phyloP scores from a whole-genome alignment of 2,329 filamentous ascomycete species.

The Fusarium sp. region DNA sequence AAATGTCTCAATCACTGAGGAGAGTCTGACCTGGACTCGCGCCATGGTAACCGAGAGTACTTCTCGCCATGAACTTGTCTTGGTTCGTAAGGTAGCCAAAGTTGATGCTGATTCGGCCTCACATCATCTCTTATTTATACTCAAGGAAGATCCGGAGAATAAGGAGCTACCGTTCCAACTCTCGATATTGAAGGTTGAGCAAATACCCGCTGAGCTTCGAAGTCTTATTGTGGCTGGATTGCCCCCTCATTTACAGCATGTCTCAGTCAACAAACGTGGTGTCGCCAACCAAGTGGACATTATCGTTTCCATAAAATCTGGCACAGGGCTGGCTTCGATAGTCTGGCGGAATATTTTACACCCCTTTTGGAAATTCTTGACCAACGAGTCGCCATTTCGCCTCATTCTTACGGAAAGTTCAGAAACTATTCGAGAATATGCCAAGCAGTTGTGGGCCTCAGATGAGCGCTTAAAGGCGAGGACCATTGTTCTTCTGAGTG shows the following conservation, averaged over 20 bases:
- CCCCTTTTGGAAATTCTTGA: slow-evolving; percentile 66
- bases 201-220: slow-evolving; percentile 55
- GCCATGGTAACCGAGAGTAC: slow-evolving; percentile 27
- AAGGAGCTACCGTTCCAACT: slow-evolving; percentile 48
- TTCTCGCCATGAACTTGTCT: slow-evolving; percentile 49
- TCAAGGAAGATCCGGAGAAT: slow-evolving; percentile 54
- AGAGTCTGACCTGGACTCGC: slow-evolving; percentile 49
- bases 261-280: slow-evolving; percentile 34
- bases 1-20: slow-evolving; percentile 43
- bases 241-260: slow-evolving; percentile 55
- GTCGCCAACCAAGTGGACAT: slow-evolving; percentile 65
- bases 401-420: slow-evolving; percentile 74
- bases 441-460: slow-evolving; percentile 56
- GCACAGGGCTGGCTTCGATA: slow-evolving; percentile 66
- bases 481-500: slow-evolving; percentile 83
- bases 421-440: slow-evolving; percentile 74
- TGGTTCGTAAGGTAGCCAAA: slow-evolving; percentile 39
- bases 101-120: slow-evolving; percentile 6
- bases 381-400: slow-evolving; percentile 12
- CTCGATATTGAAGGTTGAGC: slow-evolving; percentile 47
- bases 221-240: slow-evolving; percentile 54
- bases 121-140: slow-evolving; percentile 55
- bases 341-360: slow-evolving; percentile 70
- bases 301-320: slow-evolving; percentile 76
- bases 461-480: slow-evolving; percentile 51